phyloP scores from a whole-genome alignment of 1,139 yeast species.

The Wickerhamomyces sp. region DNA sequence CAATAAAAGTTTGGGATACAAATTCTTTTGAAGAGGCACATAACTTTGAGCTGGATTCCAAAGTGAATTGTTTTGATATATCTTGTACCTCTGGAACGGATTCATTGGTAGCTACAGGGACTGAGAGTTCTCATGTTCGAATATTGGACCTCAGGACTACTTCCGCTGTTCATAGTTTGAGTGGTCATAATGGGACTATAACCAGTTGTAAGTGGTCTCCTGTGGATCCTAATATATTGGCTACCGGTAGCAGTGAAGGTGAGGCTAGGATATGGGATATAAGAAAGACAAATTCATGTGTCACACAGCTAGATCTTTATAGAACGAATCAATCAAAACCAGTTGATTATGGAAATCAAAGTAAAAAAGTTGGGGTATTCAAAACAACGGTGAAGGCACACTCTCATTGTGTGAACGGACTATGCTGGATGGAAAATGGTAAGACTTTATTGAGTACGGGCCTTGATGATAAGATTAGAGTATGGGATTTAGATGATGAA shows the following conservation, averaged over 20 bases:
- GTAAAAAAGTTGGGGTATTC: constrained; percentile 21
- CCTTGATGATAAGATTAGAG: constrained; percentile 68
- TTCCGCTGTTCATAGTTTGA: constrained; percentile 63
- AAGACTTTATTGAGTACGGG: constrained; percentile 59
- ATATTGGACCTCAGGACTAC: constrained; percentile 69
- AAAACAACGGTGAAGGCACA: constrained; percentile 50
- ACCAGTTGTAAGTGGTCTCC: constrained; percentile 79
- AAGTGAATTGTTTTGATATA: constrained; percentile 52
- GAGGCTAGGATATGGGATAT: constrained; percentile 72
- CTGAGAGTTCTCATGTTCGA: constrained; percentile 66
- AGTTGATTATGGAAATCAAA: constrained; percentile 19
- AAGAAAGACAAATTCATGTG: constrained; percentile 59
- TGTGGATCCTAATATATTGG: constrained; percentile 24
- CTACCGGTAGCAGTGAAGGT: constrained; percentile 30
- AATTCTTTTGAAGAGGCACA: constrained; percentile 58
- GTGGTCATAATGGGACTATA: constrained; percentile 61
- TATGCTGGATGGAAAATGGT: constrained; percentile 66
- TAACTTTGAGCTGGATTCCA: constrained; percentile 45
- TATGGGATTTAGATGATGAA: constrained; percentile 55
- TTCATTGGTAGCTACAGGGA: constrained; percentile 62
- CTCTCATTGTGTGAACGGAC: constrained; percentile 68
- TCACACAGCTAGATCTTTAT: constrained; percentile 48
- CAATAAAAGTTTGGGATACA: constrained; percentile 81
- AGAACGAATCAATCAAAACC: constrained; percentile 28
- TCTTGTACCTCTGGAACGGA: constrained; percentile 1